Conservation (phyloP, 306 rosid genomes). For the Clitoria ternatea region DNA sequence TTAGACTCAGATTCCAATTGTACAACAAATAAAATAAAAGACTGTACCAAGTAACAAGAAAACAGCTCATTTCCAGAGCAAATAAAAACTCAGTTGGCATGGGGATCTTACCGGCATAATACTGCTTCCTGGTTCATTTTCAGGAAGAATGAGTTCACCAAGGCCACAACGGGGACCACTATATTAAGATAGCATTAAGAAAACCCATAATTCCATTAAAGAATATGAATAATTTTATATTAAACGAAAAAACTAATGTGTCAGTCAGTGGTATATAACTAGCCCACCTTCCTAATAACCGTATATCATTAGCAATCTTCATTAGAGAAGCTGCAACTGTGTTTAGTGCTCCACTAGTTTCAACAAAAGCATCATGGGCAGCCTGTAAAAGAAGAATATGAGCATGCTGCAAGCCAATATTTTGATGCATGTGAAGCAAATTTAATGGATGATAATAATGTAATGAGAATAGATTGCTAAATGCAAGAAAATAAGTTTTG, state of each 20-base stretch:
- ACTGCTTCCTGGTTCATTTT: slow-evolving; percentile 99
- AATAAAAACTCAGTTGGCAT: slow-evolving; percentile 4
- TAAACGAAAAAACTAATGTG: neutral
- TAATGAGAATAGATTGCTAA: slow-evolving; percentile 7
- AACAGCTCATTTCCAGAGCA: slow-evolving; percentile 1
- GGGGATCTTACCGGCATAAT: slow-evolving; percentile 86
- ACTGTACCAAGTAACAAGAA: neutral
- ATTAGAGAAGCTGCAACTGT: slow-evolving; percentile 83
- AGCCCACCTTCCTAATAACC: slow-evolving; percentile 85
- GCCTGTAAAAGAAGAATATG: slow-evolving; percentile 56
- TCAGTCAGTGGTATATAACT: neutral
- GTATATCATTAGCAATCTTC: slow-evolving; percentile 95
- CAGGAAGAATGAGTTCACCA: slow-evolving; percentile 98
- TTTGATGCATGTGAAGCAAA: slow-evolving; percentile 20
- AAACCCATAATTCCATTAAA: slow-evolving; percentile 19
- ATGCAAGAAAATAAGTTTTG: slow-evolving; percentile 9
- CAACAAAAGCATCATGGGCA: slow-evolving; percentile 98
- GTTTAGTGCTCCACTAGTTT: slow-evolving; percentile 88
- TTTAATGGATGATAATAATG: slow-evolving; percentile 4
- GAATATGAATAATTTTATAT: neutral
- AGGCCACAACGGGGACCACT: slow-evolving; percentile 99
- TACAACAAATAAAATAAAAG: slow-evolving; percentile 3
- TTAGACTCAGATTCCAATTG: slow-evolving; percentile 13
- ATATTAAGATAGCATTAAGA: slow-evolving; percentile 26
- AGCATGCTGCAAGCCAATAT: slow-evolving; percentile 7